Evolutionary conservation across 1,284 basidiomycete species (phyloP), one percentile per base, ranked within the genome.

Genomic region (Phellopilus nigrolimitatus): DNA sequence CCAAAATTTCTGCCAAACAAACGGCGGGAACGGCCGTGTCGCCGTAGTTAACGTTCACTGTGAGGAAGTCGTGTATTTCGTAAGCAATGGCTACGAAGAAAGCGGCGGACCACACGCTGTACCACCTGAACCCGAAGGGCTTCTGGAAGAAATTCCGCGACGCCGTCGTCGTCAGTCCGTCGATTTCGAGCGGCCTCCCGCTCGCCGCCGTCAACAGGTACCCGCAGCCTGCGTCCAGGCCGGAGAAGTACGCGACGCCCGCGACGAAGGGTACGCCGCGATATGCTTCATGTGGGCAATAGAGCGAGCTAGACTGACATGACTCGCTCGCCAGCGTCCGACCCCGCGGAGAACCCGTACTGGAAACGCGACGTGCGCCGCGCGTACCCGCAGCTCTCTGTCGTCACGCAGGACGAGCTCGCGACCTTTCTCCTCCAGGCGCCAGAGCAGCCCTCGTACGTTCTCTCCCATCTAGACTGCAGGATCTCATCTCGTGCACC

Each of bases 81-180:
- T 30, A 12, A 37, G 56, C 56, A 63, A 87, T 88, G 85, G 81
- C 85, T 49, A 75, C 76, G 51, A 84, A 78, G 71, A 87, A 80
- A 70, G 78, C 72, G 33, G 88, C 89, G 56, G 89, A 95, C 64
- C 84, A 84, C 38, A 91, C 88, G 4, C 78, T 91, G 40, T 95
- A 95, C 69, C 92, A 95, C 65, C 79, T 91, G 58, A 81, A 79
- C 60, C 86, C 91, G 9, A 86, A 82, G 64, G 91, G 91, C 1
- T 93, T 95, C 67, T 95, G 91, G 92, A 95, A 94, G 80, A 91
- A 87, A 72, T 90, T 95, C 66, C 82, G 91, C 50, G 86, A 91
- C 64, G 78, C 73, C 4, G 72, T 80, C 22, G 84, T 77, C 49
- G 78, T 94, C 59, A 93, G 95, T 70, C 91, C 93, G 33, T 84